Conservation (phyloP, 2,329 filamentous ascomycete genomes). For the Helminthosporium solani region DNA sequence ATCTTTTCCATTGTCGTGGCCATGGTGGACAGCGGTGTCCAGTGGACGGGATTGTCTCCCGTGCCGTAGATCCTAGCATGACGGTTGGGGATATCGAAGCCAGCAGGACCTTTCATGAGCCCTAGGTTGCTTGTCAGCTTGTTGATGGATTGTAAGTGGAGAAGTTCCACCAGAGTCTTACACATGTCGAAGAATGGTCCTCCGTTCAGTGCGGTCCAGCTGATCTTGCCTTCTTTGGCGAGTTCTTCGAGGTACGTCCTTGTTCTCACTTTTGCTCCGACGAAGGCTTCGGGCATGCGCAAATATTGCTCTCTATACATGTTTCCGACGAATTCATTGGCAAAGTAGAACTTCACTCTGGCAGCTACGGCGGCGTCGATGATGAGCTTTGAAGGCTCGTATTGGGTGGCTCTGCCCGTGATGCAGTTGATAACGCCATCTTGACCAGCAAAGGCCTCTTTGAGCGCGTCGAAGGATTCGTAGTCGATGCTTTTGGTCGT, state of each 20-base stretch:
- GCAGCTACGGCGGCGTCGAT: slow-evolving; percentile 38
- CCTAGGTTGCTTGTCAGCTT: slow-evolving; percentile 16
- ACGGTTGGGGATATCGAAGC: slow-evolving; percentile 31
- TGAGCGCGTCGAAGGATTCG: slow-evolving; percentile 24
- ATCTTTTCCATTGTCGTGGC: slow-evolving; percentile 31
- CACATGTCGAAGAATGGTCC: slow-evolving; percentile 43
- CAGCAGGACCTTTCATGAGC: slow-evolving; percentile 41
- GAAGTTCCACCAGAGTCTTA: slow-evolving; percentile 12
- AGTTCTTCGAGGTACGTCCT: slow-evolving; percentile 27
- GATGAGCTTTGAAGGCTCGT: slow-evolving; percentile 46
- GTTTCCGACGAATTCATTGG: slow-evolving; percentile 37
- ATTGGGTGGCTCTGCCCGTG: slow-evolving; percentile 47
- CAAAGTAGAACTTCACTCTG: slow-evolving; percentile 36
- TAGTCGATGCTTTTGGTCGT: slow-evolving; percentile 26
- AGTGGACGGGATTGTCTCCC: slow-evolving; percentile 29
- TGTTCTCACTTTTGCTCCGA: slow-evolving; percentile 31
- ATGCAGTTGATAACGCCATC: slow-evolving; percentile 56
- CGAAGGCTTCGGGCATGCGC: slow-evolving; percentile 26
- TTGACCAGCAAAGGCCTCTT: slow-evolving; percentile 51
- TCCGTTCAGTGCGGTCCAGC: slow-evolving; percentile 37
- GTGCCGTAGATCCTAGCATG: slow-evolving; percentile 39
- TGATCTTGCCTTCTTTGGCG: slow-evolving; percentile 22
- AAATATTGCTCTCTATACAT: slow-evolving; percentile 25
- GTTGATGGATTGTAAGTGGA: not conserved
- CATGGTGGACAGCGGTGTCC: slow-evolving; percentile 34